Conservation (phyloP, 345 rosid species). For the Citrus maxima region DNA sequence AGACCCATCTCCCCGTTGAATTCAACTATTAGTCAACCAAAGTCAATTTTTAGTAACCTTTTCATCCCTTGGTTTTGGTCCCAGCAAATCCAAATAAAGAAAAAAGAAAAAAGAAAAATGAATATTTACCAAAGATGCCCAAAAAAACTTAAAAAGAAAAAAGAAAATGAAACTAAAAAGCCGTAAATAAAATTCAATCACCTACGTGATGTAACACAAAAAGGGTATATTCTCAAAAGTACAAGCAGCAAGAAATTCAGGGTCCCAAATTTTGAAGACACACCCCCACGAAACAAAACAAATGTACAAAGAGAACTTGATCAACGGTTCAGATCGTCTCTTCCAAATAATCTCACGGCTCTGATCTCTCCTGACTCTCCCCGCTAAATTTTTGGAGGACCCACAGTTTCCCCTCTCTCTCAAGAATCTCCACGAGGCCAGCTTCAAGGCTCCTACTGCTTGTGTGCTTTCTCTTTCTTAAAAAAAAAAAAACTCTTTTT, state of each 20-base stretch:
- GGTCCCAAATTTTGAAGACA: neutral
- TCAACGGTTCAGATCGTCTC: conserved; percentile 22
- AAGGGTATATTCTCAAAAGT: neutral
- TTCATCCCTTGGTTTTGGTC: neutral
- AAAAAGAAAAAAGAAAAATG: neutral
- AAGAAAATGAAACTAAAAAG: neutral
- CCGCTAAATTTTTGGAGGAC: conserved; percentile 23
- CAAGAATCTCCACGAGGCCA: conserved; percentile 25
- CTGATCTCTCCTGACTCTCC: neutral
- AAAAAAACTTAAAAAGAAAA: neutral
- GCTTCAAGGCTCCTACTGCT: neutral
- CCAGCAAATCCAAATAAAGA: neutral
- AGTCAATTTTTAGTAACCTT: neutral
- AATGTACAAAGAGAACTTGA: neutral
- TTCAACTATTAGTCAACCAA: neutral
- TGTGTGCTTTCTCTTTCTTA: conserved; percentile 3
- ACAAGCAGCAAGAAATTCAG: neutral
- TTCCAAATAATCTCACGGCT: neutral
- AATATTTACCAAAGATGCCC: neutral
- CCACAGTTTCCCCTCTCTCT: conserved; percentile 8
- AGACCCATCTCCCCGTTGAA: neutral
- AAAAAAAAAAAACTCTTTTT: neutral
- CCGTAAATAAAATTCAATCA: neutral
- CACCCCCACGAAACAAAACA: neutral
- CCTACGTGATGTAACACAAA: neutral